Evolutionary conservation across 768 basidiomycete genomes (phyloP).

Genomic region (Kondoa malvinella): DNA sequence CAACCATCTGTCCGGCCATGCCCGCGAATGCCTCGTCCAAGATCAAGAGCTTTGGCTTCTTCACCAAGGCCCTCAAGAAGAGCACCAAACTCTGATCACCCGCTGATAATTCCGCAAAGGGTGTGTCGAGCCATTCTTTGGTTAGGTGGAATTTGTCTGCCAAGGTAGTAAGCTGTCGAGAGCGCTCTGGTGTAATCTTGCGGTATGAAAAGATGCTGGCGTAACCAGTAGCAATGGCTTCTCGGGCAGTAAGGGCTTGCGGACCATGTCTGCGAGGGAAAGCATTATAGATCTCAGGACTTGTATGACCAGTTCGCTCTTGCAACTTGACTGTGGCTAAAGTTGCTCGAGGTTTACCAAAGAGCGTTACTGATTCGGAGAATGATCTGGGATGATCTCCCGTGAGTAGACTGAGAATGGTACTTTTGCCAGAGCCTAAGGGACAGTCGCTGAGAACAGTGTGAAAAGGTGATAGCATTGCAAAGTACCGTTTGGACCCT

Average conservation of each 20-base stretch:
- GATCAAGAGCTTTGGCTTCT: conserved; percentile 53
- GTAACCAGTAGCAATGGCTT: conserved; percentile 74
- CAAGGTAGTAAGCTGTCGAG: conserved; percentile 42
- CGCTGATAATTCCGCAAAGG: conserved; percentile 50
- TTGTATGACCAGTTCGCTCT: conserved; percentile 44
- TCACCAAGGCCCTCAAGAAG: conserved; percentile 69
- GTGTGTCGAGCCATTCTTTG: conserved; percentile 36
- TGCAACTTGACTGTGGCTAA: conserved; percentile 41
- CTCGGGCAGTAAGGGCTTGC: conserved; percentile 34
- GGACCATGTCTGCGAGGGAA: conserved; percentile 42
- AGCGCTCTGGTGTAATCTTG: conserved; percentile 36
- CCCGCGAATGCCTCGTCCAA: conserved; percentile 88
- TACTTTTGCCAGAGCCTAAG: conserved; percentile 94
- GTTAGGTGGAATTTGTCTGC: conserved; percentile 40
- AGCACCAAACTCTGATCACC: conserved; percentile 67
- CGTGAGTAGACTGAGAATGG: conserved; percentile 69
- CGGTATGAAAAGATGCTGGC: conserved; percentile 59
- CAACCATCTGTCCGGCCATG: conserved; percentile 67
- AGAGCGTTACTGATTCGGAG: conserved; percentile 50
- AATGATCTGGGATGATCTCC: conserved; percentile 94
- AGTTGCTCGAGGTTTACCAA: conserved; percentile 45
- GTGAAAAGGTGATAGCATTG: neutral
- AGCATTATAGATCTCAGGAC: conserved; percentile 77
- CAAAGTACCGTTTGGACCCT: conserved; percentile 60
- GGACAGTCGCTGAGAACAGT: neutral